These are phyloP conservation scores for Phialophora chinensis DNA, from an alignment of 2,329 filamentous ascomycete species.

Conservation along the genomic window DNA sequence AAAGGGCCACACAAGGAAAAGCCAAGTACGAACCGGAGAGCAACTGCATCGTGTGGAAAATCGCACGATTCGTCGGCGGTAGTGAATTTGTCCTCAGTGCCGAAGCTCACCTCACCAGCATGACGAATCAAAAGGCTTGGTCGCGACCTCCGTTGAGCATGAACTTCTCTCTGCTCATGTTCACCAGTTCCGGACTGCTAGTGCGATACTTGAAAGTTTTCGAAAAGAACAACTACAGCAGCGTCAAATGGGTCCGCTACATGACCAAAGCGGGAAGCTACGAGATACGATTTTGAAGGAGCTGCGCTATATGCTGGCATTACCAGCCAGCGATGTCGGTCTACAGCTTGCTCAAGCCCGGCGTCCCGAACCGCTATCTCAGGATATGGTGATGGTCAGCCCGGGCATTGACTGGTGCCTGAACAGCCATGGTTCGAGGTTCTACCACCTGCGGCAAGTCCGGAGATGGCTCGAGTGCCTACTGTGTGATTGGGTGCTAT, in stretches of 20 bases:
- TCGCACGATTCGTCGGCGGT: slow-evolving; percentile 96
- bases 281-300: slow-evolving; percentile 76
- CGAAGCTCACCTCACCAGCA: slow-evolving; percentile 89
- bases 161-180: slow-evolving; percentile 95
- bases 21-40: slow-evolving; percentile 98
- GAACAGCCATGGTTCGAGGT: neutral
- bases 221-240: slow-evolving; percentile 98
- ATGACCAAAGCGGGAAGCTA: slow-evolving; percentile 98
- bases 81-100: slow-evolving; percentile 94
- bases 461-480: neutral
- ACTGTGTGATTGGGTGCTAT: neutral
- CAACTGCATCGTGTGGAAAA: slow-evolving; percentile 99
- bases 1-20: slow-evolving; percentile 92
- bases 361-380: neutral
- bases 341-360: neutral
- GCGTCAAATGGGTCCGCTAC: slow-evolving; percentile 98
- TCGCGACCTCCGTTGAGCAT: slow-evolving; percentile 88
- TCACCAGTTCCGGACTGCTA: slow-evolving; percentile 89
- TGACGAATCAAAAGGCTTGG: slow-evolving; percentile 99
- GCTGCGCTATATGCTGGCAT: neutral
- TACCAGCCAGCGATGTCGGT: neutral
- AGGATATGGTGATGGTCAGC: neutral
- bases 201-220: slow-evolving; percentile 98
- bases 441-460: neutral
- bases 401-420: neutral